Conservation (phyloP, 306 rosid species). For the Myrica gale region DNA sequence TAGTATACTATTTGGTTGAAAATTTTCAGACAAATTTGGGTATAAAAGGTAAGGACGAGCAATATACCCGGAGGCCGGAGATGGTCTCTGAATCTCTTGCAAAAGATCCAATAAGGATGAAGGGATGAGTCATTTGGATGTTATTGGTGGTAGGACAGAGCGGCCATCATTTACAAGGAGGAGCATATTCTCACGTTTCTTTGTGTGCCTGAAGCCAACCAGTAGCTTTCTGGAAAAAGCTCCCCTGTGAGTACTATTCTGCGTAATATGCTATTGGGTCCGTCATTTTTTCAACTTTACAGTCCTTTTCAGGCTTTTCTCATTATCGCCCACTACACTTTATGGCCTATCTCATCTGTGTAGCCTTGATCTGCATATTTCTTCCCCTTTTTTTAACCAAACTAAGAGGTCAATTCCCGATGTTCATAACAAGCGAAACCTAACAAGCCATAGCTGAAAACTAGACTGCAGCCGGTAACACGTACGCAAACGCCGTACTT, state of each 20-base stretch:
- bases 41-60: neutral
- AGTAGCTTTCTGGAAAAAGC: neutral
- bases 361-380: neutral
- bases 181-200: neutral
- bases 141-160: neutral
- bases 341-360: neutral
- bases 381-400: too few relatives aligned
- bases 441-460: too few relatives aligned
- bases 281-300: neutral
- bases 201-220: neutral
- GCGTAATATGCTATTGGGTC: neutral
- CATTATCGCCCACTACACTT: neutral
- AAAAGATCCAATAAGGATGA: neutral
- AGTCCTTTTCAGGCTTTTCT: slow-evolving; percentile 4
- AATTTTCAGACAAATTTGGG: too few relatives aligned
- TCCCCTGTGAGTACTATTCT: neutral
- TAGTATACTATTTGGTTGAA: too few relatives aligned
- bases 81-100: neutral
- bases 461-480: too few relatives aligned
- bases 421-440: too few relatives aligned
- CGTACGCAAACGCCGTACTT: too few relatives aligned
- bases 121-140: neutral
- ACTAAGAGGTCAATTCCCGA: too few relatives aligned
- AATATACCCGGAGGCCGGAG: too few relatives aligned
- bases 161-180: neutral